Evolutionary conservation across 2,329 filamentous ascomycete species (phyloP).

Genomic region (Hypoxylon sp.): DNA sequence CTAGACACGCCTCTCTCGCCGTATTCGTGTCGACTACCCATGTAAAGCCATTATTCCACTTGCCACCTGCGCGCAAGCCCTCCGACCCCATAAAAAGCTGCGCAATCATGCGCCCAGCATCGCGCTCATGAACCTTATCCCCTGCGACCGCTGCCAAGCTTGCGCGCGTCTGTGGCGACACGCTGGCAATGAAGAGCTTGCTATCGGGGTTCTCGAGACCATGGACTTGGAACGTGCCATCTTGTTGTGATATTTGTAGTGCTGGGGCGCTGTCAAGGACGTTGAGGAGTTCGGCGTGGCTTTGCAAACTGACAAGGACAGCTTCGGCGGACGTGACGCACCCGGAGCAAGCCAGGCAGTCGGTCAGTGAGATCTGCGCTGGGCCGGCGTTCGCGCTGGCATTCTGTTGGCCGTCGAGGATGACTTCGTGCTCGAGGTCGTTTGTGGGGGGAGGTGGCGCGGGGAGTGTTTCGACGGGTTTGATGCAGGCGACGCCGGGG

Average conservation of each 20-base stretch:
- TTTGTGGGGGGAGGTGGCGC: conserved; percentile 62
- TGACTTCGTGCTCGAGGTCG: conserved; percentile 82
- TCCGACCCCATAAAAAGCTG: conserved; percentile 80
- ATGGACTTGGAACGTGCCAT: conserved; percentile 57
- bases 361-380: conserved; percentile 94
- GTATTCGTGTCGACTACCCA: conserved; percentile 94
- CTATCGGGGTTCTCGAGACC: conserved; percentile 72
- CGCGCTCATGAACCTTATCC: conserved; percentile 76
- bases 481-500: conserved; percentile 97
- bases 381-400: conserved; percentile 71
- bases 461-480: conserved; percentile 93
- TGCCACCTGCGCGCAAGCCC: conserved; percentile 79
- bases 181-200: conserved; percentile 89
- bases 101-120: conserved; percentile 86
- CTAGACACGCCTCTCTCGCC: conserved; percentile 85
- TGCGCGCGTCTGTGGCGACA: conserved; percentile 91
- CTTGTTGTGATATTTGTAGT: conserved; percentile 56
- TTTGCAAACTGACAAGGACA: conserved; percentile 94
- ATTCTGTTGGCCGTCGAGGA: conserved; percentile 81
- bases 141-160: conserved; percentile 89
- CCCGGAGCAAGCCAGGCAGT: conserved; percentile 96
- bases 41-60: conserved; percentile 81
- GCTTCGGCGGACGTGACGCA: conserved; percentile 98
- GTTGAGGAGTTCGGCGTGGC: conserved; percentile 89
- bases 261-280: conserved; percentile 79